Conservation (phyloP, 768 basidiomycete genomes). For the Podaxis sp. region DNA sequence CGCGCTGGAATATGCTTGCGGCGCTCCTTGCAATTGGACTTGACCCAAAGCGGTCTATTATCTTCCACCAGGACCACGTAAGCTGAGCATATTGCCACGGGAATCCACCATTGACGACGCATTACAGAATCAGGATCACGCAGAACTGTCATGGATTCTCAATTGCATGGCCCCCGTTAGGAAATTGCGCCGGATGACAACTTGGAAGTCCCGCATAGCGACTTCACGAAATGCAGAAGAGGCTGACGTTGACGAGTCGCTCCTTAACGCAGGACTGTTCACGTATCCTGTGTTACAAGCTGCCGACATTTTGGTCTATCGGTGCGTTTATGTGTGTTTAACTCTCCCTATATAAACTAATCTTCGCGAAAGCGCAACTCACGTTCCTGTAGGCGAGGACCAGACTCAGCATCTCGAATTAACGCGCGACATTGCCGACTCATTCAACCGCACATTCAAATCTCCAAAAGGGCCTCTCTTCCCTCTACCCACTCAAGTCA, state of each 20-base stretch:
- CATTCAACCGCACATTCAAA: constrained; percentile 72
- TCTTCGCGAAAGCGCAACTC: constrained; percentile 59
- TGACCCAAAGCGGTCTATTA: constrained; percentile 63
- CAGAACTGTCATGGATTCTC: constrained; percentile 87
- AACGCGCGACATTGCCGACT: constrained; percentile 74
- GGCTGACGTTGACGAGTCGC: constrained; percentile 75
- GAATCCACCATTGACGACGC: not conserved
- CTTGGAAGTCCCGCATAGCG: constrained; percentile 89
- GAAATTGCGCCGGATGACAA: constrained; percentile 85
- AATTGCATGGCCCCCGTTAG: constrained; percentile 83
- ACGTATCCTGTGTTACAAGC: constrained; percentile 94
- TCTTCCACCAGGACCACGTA: constrained; percentile 92
- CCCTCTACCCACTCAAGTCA: constrained; percentile 64
- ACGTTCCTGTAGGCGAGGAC: constrained; percentile 96
- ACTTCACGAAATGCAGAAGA: constrained; percentile 71
- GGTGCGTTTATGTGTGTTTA: constrained; percentile 36
- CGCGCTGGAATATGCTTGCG: constrained; percentile 77
- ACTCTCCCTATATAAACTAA: not conserved
- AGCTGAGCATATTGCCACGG: constrained; percentile 20
- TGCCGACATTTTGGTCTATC: constrained; percentile 86
- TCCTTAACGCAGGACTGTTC: constrained; percentile 81
- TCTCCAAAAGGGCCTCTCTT: constrained; percentile 47
- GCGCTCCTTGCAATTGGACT: constrained; percentile 82
- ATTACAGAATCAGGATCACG: constrained; percentile 72
- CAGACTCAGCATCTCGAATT: constrained; percentile 94